Conservation (phyloP, 2,329 filamentous ascomycete species). For the Neofusicoccum kwambonambiense region DNA sequence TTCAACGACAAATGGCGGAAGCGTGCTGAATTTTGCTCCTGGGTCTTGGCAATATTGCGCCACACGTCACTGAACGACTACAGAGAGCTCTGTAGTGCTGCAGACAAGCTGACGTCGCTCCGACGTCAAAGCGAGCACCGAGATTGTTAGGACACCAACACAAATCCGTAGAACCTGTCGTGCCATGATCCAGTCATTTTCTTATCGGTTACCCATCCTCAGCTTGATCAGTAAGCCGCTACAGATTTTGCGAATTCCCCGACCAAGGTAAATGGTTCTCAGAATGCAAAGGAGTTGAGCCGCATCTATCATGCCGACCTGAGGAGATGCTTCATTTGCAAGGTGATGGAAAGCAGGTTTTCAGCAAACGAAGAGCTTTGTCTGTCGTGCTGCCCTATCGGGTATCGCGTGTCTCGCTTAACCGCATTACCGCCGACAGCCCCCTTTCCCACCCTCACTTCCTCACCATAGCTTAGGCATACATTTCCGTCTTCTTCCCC, state of each 20-base stretch:
- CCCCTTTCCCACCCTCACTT: no score
- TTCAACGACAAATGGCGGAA: neutral
- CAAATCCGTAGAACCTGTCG: no score
- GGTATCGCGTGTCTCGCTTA: conserved; percentile 7
- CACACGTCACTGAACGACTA: neutral
- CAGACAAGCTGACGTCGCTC: neutral
- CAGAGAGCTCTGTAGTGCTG: neutral
- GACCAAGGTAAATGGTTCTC: no score
- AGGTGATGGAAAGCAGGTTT: neutral
- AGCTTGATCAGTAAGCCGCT: no score
- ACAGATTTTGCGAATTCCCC: no score
- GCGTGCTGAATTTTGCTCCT: neutral
- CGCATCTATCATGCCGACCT: no score
- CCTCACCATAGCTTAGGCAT: no score
- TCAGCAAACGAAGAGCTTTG: neutral
- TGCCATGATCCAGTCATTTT: no score
- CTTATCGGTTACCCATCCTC: no score
- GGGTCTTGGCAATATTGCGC: neutral
- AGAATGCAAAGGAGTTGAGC: no score
- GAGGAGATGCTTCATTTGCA: neutral
- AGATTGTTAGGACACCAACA: neutral
- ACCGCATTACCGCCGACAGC: neutral
- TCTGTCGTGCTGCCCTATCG: neutral
- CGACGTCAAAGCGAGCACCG: neutral
- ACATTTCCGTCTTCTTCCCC: no score